phyloP scores from a whole-genome alignment of 495 filamentous ascomycete genomes.

The Penicillium odoratum region DNA sequence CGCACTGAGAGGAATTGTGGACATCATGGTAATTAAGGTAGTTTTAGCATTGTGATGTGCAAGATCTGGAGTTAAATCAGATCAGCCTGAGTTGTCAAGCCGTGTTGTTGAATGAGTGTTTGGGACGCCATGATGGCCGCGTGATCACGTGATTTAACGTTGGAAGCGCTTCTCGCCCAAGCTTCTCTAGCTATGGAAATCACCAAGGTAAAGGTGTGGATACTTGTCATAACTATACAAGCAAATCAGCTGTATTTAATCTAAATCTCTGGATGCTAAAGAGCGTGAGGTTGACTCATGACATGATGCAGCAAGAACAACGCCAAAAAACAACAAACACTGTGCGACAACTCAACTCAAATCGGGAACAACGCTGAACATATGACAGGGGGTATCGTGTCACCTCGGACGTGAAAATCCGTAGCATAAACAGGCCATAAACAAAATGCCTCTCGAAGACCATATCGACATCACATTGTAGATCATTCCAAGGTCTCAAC shows the following conservation, averaged over 20 bases:
- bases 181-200: no score
- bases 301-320: conserved; percentile 1
- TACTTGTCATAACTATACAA: background rate
- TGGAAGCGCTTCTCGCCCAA: no score
- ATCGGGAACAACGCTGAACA: conserved; percentile 5
- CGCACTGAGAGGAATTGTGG: conserved; percentile 31
- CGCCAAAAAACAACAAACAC: conserved; percentile 1
- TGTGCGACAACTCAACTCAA: conserved; percentile 7
- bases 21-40: conserved; percentile 22
- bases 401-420: conserved; percentile 7
- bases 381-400: conserved; percentile 14
- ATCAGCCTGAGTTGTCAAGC: background rate
- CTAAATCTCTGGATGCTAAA: background rate
- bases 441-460: background rate
- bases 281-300: conserved; percentile 2
- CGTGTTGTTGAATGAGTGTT: background rate
- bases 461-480: background rate
- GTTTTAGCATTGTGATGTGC: conserved; percentile 15
- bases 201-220: no score
- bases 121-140: conserved; percentile 1
- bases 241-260: background rate
- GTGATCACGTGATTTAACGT: conserved; percentile 19
- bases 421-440: conserved; percentile 1
- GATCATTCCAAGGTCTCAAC: background rate
- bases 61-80: background rate